Evolutionary conservation across 306 rosid genomes (phyloP), one percentile per base, ranked within the genome.

Genomic region (Vicia faba): DNA sequence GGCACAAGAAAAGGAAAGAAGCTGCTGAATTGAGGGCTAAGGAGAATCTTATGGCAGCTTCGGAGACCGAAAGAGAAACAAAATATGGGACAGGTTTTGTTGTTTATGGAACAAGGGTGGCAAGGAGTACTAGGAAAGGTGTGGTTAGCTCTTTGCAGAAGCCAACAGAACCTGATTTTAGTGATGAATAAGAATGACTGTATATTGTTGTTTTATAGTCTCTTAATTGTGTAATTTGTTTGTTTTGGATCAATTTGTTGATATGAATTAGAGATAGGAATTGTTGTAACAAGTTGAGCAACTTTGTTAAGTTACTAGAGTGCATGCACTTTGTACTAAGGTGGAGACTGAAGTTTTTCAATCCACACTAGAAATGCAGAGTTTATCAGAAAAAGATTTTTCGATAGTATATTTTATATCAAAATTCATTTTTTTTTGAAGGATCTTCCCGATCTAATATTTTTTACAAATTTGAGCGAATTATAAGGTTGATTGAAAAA

Each of bases 91-190:
- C 82, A 1, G 73, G 60, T 49, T 43, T 81, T 39, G 79, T 49
- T 55, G 41, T 54, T 5, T 64, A 64, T 19, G 80, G 35, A 23
- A 62, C 80, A 2, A 83, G 68, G 51, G 59, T 61, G 6, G 68
- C 41, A 1, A 75, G 75, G 41, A 83, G 74, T 63, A 61, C 61
- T 49, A 78, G 86, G 55, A 82, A 77, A 64, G 67, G 79, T 40
- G 76, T 64, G 1, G 86, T 81, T 0, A 82, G 77, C 65, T 79
- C 88, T 35, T 77, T 87, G 81, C 89, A 69, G 71, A 92, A 92
- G 75, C 98, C 98, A 15, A 75, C 79, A 16, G 96, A 92, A 60
- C 96, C 96, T 0, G 89, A 87, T 49, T 92, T 92, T 71, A 82
- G 82, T 14, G 84, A 74, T 25, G 85, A 86, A 61, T 61, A 23